These are phyloP conservation scores for Microdochium paspali DNA, from an alignment of 2,329 filamentous ascomycete species.

Conservation along the genomic window DNA sequence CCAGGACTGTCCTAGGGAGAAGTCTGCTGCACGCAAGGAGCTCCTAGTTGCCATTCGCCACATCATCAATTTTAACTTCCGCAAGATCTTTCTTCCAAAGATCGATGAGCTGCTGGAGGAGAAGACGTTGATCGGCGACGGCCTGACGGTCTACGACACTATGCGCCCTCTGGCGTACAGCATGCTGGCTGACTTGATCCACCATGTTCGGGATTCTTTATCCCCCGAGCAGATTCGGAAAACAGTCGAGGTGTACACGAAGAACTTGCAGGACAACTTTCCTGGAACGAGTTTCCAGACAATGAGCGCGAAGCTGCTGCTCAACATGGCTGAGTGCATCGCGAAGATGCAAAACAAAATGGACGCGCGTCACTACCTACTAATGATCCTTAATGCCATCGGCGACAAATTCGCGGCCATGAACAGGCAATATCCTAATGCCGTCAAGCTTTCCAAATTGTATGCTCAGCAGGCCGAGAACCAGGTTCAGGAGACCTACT, in stretches of 20 bases:
- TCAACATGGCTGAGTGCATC: conserved; percentile 98
- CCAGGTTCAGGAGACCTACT: conserved; percentile 61
- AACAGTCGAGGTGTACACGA: conserved; percentile 95
- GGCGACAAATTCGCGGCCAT: conserved; percentile 97
- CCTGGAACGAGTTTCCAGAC: conserved; percentile 98
- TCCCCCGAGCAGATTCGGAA: conserved; percentile 85
- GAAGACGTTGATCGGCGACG: conserved; percentile 87
- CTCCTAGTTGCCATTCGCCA: conserved; percentile 92
- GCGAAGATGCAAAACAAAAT: conserved; percentile 87
- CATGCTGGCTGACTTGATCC: conserved; percentile 96
- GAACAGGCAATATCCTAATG: conserved; percentile 93
- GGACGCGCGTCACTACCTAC: conserved; percentile 88
- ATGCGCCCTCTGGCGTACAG: conserved; percentile 94
- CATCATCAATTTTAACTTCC: conserved; percentile 98
- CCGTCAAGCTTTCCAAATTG: conserved; percentile 80
- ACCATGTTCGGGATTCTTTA: conserved; percentile 88
- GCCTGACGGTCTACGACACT: conserved; percentile 91
- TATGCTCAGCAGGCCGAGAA: conserved; percentile 62
- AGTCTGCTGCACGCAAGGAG: conserved; percentile 89
- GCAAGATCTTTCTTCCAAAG: conserved; percentile 87
- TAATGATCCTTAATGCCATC: conserved; percentile 96
- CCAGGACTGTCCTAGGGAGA: conserved; percentile 90
- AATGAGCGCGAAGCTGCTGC: conserved; percentile 93
- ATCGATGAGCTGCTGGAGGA: conserved; percentile 95
- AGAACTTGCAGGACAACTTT: conserved; percentile 89